Evolutionary conservation across 2,329 filamentous ascomycete species (phyloP).

Genomic region (Colletotrichum horii): DNA sequence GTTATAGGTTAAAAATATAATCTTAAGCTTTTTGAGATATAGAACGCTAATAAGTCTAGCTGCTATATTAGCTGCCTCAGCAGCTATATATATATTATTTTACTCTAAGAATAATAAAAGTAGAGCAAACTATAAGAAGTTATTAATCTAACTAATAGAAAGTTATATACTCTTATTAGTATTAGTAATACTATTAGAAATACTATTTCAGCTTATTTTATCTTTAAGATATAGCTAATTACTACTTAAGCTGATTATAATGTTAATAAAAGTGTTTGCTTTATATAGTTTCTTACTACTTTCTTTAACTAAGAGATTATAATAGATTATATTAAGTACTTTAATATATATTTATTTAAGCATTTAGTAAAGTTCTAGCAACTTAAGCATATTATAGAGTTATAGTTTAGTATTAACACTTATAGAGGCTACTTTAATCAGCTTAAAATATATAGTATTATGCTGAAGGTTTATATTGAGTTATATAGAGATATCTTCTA

Average conservation of each 20-base stretch:
- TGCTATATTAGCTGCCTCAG: background rate
- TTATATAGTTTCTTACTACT: background rate
- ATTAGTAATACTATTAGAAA: background rate
- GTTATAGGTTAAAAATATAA: background rate
- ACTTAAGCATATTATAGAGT: background rate
- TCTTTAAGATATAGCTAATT: background rate
- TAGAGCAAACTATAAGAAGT: background rate
- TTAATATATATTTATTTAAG: background rate
- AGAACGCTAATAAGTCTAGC: background rate
- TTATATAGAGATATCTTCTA: background rate
- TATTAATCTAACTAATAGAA: background rate
- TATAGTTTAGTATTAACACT: background rate
- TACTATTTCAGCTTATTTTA: background rate
- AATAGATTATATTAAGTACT: background rate
- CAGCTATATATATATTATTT: background rate
- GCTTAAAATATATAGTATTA: background rate
- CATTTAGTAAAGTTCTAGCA: background rate
- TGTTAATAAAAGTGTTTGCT: background rate
- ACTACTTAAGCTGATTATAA: background rate
- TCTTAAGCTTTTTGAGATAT: background rate
- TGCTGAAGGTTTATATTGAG: background rate
- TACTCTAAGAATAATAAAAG: background rate
- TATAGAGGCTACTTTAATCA: background rate
- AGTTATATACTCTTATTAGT: background rate
- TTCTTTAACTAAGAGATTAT: background rate